Evolutionary conservation across 2,329 filamentous ascomycete species (phyloP).

Genomic region (Dactylonectria estremocensis): DNA sequence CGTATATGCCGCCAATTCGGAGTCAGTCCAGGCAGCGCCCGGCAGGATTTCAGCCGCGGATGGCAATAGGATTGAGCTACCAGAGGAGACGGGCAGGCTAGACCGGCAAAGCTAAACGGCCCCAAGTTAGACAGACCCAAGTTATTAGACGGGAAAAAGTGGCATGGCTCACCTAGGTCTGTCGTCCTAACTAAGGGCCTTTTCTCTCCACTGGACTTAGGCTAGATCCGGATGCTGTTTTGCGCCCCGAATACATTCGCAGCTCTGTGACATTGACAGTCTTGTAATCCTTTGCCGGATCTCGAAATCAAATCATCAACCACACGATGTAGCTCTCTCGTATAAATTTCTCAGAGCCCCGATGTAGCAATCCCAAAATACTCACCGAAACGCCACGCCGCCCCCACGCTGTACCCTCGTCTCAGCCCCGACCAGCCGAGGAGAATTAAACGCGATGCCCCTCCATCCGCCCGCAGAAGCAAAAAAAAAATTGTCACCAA

Average conservation of each 20-base stretch:
- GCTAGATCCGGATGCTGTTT: neutral
- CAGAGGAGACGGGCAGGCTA: neutral
- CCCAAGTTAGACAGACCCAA: neutral
- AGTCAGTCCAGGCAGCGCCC: constrained; percentile 9
- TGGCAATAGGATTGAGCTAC: neutral
- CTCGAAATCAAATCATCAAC: neutral
- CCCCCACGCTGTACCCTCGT: constrained; percentile 33
- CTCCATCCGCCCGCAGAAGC: constrained; percentile 3
- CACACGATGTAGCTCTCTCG: neutral
- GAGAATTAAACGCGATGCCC: constrained; percentile 4
- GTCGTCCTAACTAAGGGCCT: neutral
- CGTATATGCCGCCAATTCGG: neutral
- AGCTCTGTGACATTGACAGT: neutral
- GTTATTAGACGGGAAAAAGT: neutral
- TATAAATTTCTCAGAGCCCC: neutral
- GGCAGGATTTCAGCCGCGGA: constrained; percentile 17
- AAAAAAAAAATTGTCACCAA: constrained; percentile 10
- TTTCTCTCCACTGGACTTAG: neutral
- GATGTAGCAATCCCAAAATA: constrained; percentile 32
- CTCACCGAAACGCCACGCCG: constrained; percentile 40
- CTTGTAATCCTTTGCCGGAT: neutral
- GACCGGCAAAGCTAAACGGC: neutral
- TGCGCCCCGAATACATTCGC: neutral
- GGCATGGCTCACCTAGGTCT: neutral
- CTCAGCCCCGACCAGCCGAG: constrained; percentile 12